Evolutionary conservation across 441 rosid species (phyloP).

Genomic region (Rhodomyrtus psidioides): DNA sequence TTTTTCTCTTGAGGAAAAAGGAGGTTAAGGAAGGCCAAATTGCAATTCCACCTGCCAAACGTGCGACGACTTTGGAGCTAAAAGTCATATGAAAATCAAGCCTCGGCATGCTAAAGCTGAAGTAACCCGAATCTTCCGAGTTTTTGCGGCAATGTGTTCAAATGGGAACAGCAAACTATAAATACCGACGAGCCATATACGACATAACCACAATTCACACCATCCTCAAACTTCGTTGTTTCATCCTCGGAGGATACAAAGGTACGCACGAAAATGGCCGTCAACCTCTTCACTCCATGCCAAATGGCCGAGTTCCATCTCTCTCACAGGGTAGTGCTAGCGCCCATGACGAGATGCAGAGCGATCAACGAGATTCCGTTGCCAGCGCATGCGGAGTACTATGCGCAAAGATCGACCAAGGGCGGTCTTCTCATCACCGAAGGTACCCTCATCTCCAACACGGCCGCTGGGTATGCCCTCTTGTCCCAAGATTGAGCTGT

Average conservation of each 20-base stretch:
- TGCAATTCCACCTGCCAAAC: background rate
- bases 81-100: background rate
- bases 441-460: slow-evolving; percentile 9
- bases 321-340: slow-evolving; percentile 10
- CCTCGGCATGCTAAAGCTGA: background rate
- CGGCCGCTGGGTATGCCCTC: slow-evolving; percentile 6
- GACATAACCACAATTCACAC: background rate
- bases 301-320: background rate
- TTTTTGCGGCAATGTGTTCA: background rate
- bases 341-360: slow-evolving; percentile 9
- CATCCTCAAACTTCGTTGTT: background rate
- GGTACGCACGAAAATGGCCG: background rate
- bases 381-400: slow-evolving; percentile 10
- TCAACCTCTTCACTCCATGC: background rate
- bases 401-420: slow-evolving; percentile 9
- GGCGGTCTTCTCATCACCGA: slow-evolving; percentile 9
- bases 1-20: background rate
- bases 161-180: background rate
- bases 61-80: background rate
- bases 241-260: background rate
- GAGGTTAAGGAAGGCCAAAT: background rate
- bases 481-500: background rate
- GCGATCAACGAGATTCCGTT: slow-evolving; percentile 1
- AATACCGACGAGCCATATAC: background rate
- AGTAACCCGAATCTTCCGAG: background rate